Evolutionary conservation across 2,329 filamentous ascomycete genomes (phyloP), one percentile per base, ranked within the genome.

Genomic region (Diaporthe vaccinii): DNA sequence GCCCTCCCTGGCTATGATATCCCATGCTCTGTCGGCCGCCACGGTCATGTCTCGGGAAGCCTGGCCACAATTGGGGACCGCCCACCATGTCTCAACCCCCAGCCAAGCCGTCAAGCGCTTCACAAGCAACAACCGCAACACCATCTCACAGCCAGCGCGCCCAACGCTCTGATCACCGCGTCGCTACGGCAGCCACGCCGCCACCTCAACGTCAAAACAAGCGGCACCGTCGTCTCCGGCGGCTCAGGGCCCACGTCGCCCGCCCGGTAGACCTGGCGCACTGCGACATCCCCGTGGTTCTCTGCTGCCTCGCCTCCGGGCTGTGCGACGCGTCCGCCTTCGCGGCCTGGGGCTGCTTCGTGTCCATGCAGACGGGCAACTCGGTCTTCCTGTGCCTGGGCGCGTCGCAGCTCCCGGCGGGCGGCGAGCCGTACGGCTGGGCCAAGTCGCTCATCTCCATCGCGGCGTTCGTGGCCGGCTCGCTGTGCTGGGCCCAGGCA

Each of bases 391-490:
- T 61, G 5, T 28, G 57, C 31, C 57, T 36, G 17, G 55, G 55
- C 3, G 28, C 55, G 20, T 58, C 55, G 10, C 15, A 31, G 6
- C 55, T 58, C 55, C 55, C 55, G 2, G 55, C 55, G 22, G 55
- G 55, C 55, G 20, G 55, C n/a, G 49, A 25, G n/a, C 49, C 49
- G 4, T 53, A 25, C 49, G 22, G 49, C 9, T 53, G n/a, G 15
- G 49, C 49, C 49, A 53, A 53, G 12, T 53, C 49, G 49, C 49
- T 53, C 49, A 53, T 53, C 49, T 53, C n/a, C 49, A 53, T 49
- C 46, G 49, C 49, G n/a, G 49, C 49, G 2, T 53, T 53, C n/a
- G 14, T 25, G 8, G 49, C n/a, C 49, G 49, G 49, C 49, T 49
- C 46, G 46, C 46, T 49, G 46, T 49, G 46, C 46, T 49, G 46